phyloP scores from a whole-genome alignment of 1,284 basidiomycete species.

The Fomitopsis palustris region DNA sequence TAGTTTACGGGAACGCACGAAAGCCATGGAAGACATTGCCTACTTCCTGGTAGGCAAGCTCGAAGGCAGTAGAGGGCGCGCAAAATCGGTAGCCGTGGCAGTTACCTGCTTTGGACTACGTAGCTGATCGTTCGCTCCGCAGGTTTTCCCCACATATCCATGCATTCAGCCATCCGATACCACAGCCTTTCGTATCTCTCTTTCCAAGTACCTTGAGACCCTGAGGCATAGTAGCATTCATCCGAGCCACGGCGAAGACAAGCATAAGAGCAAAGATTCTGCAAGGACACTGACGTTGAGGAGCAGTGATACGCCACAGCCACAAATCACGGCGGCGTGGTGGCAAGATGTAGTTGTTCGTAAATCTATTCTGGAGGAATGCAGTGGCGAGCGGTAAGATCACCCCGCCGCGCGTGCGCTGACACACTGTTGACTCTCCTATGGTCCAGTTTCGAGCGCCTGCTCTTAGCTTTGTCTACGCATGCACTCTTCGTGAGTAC shows the following conservation, averaged over 20 bases:
- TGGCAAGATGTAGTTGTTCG: conserved; percentile 52
- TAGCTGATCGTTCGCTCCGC: background rate
- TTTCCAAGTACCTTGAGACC: conserved; percentile 47
- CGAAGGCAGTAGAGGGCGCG: conserved; percentile 32
- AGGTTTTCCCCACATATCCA: conserved; percentile 48
- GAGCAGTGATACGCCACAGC: background rate
- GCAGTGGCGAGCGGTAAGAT: conserved; percentile 44
- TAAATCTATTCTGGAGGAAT: conserved; percentile 51
- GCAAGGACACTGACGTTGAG: conserved; percentile 6
- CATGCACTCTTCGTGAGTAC: conserved; percentile 39
- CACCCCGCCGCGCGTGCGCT: conserved; percentile 1
- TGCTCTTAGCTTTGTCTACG: conserved; percentile 47
- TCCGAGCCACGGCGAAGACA: conserved; percentile 17
- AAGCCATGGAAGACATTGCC: conserved; percentile 47
- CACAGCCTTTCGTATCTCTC: conserved; percentile 44
- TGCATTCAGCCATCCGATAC: conserved; percentile 47
- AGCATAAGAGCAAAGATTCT: conserved; percentile 9
- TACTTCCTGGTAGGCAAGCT: conserved; percentile 46
- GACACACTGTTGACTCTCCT: conserved; percentile 28
- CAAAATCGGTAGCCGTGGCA: conserved; percentile 31
- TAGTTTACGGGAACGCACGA: conserved; percentile 46
- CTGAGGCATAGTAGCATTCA: conserved; percentile 37
- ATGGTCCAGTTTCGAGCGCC: conserved; percentile 32
- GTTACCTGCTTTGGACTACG: conserved; percentile 2
- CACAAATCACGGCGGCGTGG: conserved; percentile 35